A percentile compares a stretch with the other conserved stretches of the same genome.
Evolutionary conservation across 2,329 filamentous ascomycete species (phyloP).

Genomic region (Cladorrhinum sp.): DNA sequence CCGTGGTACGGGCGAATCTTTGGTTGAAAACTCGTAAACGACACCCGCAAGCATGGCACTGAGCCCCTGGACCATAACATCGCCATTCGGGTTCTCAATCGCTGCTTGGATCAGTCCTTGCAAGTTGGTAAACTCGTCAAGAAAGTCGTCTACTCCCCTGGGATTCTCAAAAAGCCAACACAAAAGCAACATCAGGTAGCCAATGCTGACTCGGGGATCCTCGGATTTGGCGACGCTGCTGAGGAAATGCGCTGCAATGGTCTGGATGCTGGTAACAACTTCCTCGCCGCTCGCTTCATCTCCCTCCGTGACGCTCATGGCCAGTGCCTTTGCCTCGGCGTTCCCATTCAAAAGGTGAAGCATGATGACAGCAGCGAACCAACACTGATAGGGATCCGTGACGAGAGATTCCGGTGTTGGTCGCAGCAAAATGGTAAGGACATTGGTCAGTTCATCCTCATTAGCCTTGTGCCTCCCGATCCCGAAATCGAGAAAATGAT

Average conservation of each 20-base stretch:
- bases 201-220: conserved; percentile 75
- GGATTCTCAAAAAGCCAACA: conserved; percentile 92
- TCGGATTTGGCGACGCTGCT: conserved; percentile 66
- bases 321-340: conserved; percentile 70
- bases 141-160: conserved; percentile 86
- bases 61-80: conserved; percentile 72
- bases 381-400: conserved; percentile 79
- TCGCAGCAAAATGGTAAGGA: conserved; percentile 76
- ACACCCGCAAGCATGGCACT: conserved; percentile 82
- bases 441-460: conserved; percentile 80
- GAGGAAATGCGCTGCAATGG: conserved; percentile 80
- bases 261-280: conserved; percentile 90
- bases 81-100: conserved; percentile 58
- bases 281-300: conserved; percentile 88
- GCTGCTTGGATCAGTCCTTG: conserved; percentile 77
- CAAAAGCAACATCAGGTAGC: conserved; percentile 84
- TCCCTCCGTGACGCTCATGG: conserved; percentile 82
- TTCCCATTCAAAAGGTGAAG: conserved; percentile 85
- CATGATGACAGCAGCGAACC: conserved; percentile 84
- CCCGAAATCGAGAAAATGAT: conserved; percentile 64
- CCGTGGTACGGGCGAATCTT: conserved; percentile 87
- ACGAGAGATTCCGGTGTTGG: conserved; percentile 59
- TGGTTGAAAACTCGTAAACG: conserved; percentile 95
- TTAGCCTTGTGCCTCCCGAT: conserved; percentile 81
- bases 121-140: conserved; percentile 89